phyloP scores from a whole-genome alignment of 495 filamentous ascomycete genomes.

The Neurospora sp. region DNA sequence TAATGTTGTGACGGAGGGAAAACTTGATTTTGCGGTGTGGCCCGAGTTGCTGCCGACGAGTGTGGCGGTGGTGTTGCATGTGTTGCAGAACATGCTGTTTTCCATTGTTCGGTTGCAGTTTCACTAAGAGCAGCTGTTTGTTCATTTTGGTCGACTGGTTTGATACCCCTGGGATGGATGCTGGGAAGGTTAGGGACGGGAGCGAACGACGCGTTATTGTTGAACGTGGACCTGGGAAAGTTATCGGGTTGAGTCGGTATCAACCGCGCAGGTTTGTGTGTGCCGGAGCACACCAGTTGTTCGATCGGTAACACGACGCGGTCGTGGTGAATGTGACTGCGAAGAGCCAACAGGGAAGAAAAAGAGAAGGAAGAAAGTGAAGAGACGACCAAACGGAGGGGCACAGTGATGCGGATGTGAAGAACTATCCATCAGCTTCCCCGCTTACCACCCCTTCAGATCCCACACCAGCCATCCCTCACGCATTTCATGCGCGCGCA shows the following conservation, averaged over 20 bases:
- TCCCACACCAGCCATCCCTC: neutral
- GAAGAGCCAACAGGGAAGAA: neutral
- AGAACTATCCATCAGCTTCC: neutral
- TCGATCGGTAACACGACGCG: neutral
- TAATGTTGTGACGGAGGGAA: constrained; percentile 48
- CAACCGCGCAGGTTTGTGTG: neutral
- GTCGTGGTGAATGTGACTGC: neutral
- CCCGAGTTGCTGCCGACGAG: constrained; percentile 53
- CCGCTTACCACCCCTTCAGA: neutral
- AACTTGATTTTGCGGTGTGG: constrained; percentile 48
- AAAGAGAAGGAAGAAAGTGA: neutral
- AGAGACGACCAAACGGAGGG: neutral
- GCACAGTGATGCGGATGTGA: neutral
- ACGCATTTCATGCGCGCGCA: neutral
- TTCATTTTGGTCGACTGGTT: neutral
- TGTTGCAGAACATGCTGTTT: constrained; percentile 58
- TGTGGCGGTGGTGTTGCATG: constrained; percentile 51
- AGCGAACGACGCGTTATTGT: neutral
- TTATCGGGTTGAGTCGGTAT: neutral
- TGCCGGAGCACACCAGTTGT: neutral
- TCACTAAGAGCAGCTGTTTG: constrained; percentile 19
- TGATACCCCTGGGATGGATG: neutral
- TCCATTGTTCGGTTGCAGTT: constrained; percentile 52
- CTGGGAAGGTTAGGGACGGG: neutral
- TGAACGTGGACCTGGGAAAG: neutral